Evolutionary conservation across 108 stramenopile genomes (phyloP), one percentile per base, ranked within the genome.

Genomic region (Poteriospumella lacustris): DNA sequence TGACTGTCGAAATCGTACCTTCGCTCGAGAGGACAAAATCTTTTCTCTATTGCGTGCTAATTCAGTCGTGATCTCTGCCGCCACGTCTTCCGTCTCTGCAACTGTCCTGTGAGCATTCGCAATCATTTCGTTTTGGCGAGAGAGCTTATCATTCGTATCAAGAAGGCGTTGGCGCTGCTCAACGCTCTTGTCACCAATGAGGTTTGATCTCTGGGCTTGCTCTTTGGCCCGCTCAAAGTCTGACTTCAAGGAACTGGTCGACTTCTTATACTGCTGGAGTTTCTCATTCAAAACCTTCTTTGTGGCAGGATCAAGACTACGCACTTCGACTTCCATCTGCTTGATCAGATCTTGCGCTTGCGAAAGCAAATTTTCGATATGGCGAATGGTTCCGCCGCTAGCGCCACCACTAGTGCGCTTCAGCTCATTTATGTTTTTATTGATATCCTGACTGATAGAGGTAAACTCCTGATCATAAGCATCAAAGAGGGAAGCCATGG

Each of bases 401-500:
- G 19, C 52, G 15, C 19, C 15, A 56, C 15, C 44, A 80, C 76
- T 58, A 0, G 38, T 5, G 5, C 79, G 38, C 24, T 79, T 82
- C 64, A 89, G 73, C 31, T 87, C 43, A 43, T 83, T 83, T 59
- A 91, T 85, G 68, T 88, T 90, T 39, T 82, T 84, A 24, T 79
- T 80, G 39, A 96, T 89, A 80, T 96, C 93, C 59, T 90, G 80
- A 15, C 89, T 93, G 70, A 95, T 79, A 39, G 90, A 88, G 76
- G 82, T 79, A 88, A 95, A 96, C 89, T 96, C 95, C 58, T 93
- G 92, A 59, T 95, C 92, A 87, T 96, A 95, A 59, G 92, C 90
- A 59, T 94, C 93, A 76, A 96, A 96, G 59, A 85, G 79, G n/a
- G 82, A 81, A n/a, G n/a, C n/a, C n/a, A n/a, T n/a, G n/a, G n/a